A percentile compares a stretch with the other conserved stretches of the same genome.
These are phyloP conservation scores for Nicotiana tabacum DNA, from an alignment of 257 asterid species.

Conservation along the genomic window DNA sequence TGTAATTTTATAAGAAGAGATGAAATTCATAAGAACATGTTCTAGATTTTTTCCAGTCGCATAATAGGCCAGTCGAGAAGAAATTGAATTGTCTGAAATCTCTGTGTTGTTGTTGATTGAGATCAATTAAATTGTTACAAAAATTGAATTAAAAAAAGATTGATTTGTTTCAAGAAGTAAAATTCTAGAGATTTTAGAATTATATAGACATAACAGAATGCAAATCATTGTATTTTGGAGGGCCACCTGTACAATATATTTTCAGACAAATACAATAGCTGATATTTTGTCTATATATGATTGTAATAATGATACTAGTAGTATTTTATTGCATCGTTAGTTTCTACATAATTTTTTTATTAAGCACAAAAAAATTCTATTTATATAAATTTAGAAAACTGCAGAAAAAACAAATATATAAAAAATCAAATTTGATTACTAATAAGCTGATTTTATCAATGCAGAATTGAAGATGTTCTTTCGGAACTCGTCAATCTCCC, in stretches of 20 bases:
- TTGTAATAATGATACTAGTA: background rate
- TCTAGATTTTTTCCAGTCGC: background rate
- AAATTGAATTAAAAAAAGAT: background rate
- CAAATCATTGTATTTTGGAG: background rate
- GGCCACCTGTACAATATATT: background rate
- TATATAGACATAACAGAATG: background rate
- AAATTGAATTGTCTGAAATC: background rate
- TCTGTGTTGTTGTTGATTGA: background rate
- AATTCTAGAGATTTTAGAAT: background rate
- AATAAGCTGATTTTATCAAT: background rate
- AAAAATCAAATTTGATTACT: background rate
- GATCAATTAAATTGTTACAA: background rate
- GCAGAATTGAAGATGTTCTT: constrained; percentile 5
- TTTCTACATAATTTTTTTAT: too few relatives aligned
- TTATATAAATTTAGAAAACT: background rate
- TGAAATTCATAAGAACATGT: background rate
- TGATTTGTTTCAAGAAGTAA: background rate
- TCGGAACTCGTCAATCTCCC: background rate
- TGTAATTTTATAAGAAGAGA: background rate
- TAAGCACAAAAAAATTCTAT: too few relatives aligned
- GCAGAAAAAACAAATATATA: background rate
- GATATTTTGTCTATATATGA: too few relatives aligned
- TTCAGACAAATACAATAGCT: background rate
- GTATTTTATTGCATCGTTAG: too few relatives aligned
- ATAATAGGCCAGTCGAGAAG: background rate